Percentiles rank a stretch among this genome's conserved stretches.
Conservation (phyloP, 108 stramenopile species). For the Skeletonema costatum region DNA sequence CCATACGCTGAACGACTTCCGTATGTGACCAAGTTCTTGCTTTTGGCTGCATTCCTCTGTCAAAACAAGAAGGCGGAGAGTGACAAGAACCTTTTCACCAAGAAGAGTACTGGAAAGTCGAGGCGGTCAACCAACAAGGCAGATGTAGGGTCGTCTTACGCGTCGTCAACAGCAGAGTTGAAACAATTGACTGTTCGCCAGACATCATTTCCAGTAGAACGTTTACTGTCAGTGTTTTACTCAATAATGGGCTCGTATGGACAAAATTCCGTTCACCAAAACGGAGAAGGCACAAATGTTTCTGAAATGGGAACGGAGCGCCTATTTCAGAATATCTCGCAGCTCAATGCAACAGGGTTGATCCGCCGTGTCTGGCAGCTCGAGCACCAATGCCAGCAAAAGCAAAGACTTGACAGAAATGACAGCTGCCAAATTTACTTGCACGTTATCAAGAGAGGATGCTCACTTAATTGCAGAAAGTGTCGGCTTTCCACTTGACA, state of each 20-base stretch:
- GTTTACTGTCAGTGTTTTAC: slow-evolving; percentile 64
- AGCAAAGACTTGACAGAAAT: slow-evolving; percentile 16
- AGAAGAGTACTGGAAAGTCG: slow-evolving; percentile 56
- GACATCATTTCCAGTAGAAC: slow-evolving; percentile 63
- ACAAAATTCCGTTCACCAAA: slow-evolving; percentile 17
- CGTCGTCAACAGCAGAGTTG: slow-evolving; percentile 37
- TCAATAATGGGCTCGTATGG: slow-evolving; percentile 64
- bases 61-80: slow-evolving; percentile 69
- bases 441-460: slow-evolving; percentile 39
- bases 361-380: slow-evolving; percentile 15
- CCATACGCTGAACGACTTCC: slow-evolving; percentile 44
- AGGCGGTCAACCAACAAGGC: slow-evolving; percentile 22
- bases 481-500: slow-evolving; percentile 52
- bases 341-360: slow-evolving; percentile 42
- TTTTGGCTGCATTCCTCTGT: slow-evolving; percentile 73
- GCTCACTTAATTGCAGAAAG: slow-evolving; percentile 39
- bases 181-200: slow-evolving; percentile 52
- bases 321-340: slow-evolving; percentile 33
- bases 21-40: slow-evolving; percentile 60
- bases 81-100: slow-evolving; percentile 63
- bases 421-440: slow-evolving; percentile 36
- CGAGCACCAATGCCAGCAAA: slow-evolving; percentile 4
- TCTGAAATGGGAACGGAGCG: slow-evolving; percentile 24
- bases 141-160: slow-evolving; percentile 52
- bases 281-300: not conserved